A percentile compares a stretch with the other conserved stretches of the same genome.
Evolutionary conservation across 2,329 filamentous ascomycete species (phyloP).

Genomic region (Nothophoma quercina): DNA sequence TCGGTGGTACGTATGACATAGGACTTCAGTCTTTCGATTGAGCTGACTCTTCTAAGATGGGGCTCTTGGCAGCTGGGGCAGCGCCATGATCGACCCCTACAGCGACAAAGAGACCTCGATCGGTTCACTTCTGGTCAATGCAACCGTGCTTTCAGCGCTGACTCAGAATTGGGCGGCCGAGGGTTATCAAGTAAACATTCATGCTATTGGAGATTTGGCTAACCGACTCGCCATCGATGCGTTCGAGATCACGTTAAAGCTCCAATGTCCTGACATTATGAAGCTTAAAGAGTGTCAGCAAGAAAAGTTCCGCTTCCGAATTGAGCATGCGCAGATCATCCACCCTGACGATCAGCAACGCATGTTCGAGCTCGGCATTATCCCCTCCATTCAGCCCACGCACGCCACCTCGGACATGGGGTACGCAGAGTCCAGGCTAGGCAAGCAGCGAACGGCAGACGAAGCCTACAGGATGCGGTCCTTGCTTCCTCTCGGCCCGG

Average conservation of each 20-base stretch:
- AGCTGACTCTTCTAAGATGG: slow-evolving; percentile 60
- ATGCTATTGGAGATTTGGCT: slow-evolving; percentile 75
- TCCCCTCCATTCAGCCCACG: slow-evolving; percentile 75
- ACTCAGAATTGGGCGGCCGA: slow-evolving; percentile 65
- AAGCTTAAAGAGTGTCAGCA: slow-evolving; percentile 62
- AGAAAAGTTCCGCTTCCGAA: slow-evolving; percentile 65
- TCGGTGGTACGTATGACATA: slow-evolving; percentile 61
- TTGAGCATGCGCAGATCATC: slow-evolving; percentile 76
- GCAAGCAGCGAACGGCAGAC: slow-evolving; percentile 59
- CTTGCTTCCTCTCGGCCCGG: slow-evolving; percentile 61
- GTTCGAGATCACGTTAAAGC: slow-evolving; percentile 64
- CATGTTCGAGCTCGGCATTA: slow-evolving; percentile 66
- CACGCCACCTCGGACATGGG: slow-evolving; percentile 76
- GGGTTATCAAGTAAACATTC: slow-evolving; percentile 74
- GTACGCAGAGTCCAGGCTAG: slow-evolving; percentile 69
- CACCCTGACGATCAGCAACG: slow-evolving; percentile 69
- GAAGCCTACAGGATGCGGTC: slow-evolving; percentile 74
- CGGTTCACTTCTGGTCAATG: slow-evolving; percentile 72
- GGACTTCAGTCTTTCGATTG: background rate
- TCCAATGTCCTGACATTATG: slow-evolving; percentile 57
- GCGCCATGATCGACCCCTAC: slow-evolving; percentile 75
- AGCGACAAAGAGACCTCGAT: slow-evolving; percentile 67
- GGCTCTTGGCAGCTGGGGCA: slow-evolving; percentile 74
- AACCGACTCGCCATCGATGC: slow-evolving; percentile 71
- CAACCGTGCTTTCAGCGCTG: slow-evolving; percentile 63